Conservation (phyloP, 1,284 basidiomycete species). For the Cutaneotrichosporon spelunceum region DNA sequence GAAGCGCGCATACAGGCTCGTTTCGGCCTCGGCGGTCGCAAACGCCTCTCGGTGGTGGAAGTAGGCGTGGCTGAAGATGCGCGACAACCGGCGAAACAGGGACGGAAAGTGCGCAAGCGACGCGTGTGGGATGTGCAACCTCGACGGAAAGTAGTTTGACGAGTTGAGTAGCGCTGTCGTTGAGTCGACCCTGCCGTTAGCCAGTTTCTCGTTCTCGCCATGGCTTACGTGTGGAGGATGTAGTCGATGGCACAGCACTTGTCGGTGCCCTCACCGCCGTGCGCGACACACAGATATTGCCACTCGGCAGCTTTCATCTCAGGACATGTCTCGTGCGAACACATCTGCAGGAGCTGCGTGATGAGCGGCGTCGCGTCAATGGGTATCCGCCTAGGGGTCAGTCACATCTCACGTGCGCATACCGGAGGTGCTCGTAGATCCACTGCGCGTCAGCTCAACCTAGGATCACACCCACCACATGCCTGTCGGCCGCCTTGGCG, state of each 20-base stretch:
- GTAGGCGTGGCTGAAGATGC: slow-evolving; percentile 94
- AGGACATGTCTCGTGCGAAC: slow-evolving; percentile 76
- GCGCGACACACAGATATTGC: slow-evolving; percentile 93
- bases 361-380: slow-evolving; percentile 89
- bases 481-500: slow-evolving; percentile 51
- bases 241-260: slow-evolving; percentile 98
- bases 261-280: slow-evolving; percentile 53
- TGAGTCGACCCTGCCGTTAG: slow-evolving; percentile 85
- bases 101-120: slow-evolving; percentile 84
- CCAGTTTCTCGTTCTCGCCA: slow-evolving; percentile 57
- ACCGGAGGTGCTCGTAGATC: slow-evolving; percentile 94
- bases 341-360: slow-evolving; percentile 78
- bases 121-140: slow-evolving; percentile 74
- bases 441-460: slow-evolving; percentile 64
- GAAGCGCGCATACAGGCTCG: slow-evolving; percentile 86
- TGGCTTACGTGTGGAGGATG: slow-evolving; percentile 73
- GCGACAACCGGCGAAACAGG: slow-evolving; percentile 64
- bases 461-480: slow-evolving; percentile 47
- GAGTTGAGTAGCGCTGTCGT: slow-evolving; percentile 91
- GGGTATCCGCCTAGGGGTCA: slow-evolving; percentile 70
- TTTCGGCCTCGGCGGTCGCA: slow-evolving; percentile 61
- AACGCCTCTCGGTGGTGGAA: slow-evolving; percentile 86
- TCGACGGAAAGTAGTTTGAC: slow-evolving; percentile 80
- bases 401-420: neutral
- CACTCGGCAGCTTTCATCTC: slow-evolving; percentile 98